Evolutionary conservation across 192 early-diverging fungal genomes (phyloP), one percentile per base, ranked within the genome.

Genomic region (Coemansia sp.): DNA sequence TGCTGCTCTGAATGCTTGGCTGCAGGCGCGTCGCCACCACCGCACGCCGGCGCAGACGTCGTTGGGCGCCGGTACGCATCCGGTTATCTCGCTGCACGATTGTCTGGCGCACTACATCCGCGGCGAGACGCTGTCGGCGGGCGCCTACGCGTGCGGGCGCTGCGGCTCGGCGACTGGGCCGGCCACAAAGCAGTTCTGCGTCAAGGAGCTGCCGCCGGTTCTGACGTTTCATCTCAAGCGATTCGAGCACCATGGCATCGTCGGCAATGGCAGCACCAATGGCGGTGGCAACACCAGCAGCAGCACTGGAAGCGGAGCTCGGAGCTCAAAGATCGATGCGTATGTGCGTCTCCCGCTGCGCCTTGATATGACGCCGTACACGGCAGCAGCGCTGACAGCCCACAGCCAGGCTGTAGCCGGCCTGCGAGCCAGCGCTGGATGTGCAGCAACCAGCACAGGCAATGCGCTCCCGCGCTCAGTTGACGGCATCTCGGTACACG

Each of bases 221-320:
- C 81, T 98, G 58, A 87, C 92, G 41, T 91, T 98, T 54, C 96
- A 98, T 72, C 81, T 98, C 11, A 98, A 98, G 89, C 88, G 97
- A 6, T 98, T 98, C 65, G 94, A 94, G 69, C 93, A 95, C 75
- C 79, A 81, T 32, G 76, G 39, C 32, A 22, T 7, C 6, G 16
- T 14, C 57, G 38, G 57, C 38, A n/a, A 2, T 5, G 11, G 5
- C 22, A 50, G 12, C 11, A 68, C 7, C 7, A 32, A 22, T 67
- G 92, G 93, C 64, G 91, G 93, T 74, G 78, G 85, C 41, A 76
- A 45, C 40, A 8, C 16, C 37, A 37, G 12, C 12, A 41, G 42
- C 43, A 43, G 41, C 2, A 49, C 42, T 14, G 22, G 53, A 41
- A 7, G 41, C 11, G 39, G 48, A 1, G 20, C 25, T n/a, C 22